These are phyloP conservation scores for Amylostereum areolatum DNA, from an alignment of 1,284 basidiomycete genomes.

Conservation along the genomic window DNA sequence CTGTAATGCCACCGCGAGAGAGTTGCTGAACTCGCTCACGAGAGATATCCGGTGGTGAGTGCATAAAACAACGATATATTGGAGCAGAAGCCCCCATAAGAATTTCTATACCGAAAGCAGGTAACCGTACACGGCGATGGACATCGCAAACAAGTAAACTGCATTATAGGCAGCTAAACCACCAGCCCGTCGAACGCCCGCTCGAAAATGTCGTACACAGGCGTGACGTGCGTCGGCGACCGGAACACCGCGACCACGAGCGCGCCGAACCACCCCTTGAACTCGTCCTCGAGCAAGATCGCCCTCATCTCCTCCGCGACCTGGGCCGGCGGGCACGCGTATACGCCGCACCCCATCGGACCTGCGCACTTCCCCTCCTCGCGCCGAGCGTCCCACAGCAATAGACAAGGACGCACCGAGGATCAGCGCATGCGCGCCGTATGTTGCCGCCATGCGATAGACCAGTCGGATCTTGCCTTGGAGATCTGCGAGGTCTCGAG, in stretches of 20 bases:
- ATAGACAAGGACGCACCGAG: slow-evolving; percentile 25
- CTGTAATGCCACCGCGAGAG: too few species aligned
- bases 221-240: slow-evolving; percentile 16
- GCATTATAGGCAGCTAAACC: too few species aligned
- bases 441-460: slow-evolving; percentile 36
- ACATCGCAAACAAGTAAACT: too few species aligned
- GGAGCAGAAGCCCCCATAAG: too few species aligned
- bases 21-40: too few species aligned
- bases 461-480: slow-evolving; percentile 37
- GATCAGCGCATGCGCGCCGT: slow-evolving; percentile 30
- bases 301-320: slow-evolving; percentile 38
- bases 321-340: slow-evolving; percentile 32
- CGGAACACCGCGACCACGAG: slow-evolving; percentile 39
- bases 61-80: too few species aligned
- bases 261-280: slow-evolving; percentile 35
- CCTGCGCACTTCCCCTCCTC: slow-evolving; percentile 18
- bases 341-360: slow-evolving; percentile 42
- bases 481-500: slow-evolving; percentile 27
- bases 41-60: too few species aligned
- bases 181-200: slow-evolving; percentile 24
- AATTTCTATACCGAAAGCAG: too few species aligned
- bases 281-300: slow-evolving; percentile 36
- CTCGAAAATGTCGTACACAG: slow-evolving; percentile 30
- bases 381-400: neutral
- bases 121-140: too few species aligned